These are phyloP conservation scores for Smallanthus sonchifolius DNA, from an alignment of 129 eudicot species.

Conservation along the genomic window DNA sequence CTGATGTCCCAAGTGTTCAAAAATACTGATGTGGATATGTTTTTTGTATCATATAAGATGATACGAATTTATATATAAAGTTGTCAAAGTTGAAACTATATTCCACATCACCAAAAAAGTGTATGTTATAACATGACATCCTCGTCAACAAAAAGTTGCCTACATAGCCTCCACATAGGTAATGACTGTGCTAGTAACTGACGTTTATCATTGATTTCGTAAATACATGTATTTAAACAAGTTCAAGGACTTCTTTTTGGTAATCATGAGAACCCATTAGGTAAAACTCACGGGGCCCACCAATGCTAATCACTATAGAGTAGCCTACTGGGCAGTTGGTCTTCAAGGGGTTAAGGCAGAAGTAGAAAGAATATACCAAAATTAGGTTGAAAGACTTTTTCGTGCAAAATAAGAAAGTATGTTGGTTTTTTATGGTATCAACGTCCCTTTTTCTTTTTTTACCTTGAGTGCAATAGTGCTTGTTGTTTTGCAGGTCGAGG, in stretches of 20 bases:
- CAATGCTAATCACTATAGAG: not conserved
- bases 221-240: not conserved
- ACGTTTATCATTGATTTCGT: not conserved
- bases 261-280: not conserved
- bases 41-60: not conserved
- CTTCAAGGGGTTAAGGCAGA: not conserved
- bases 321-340: too few species aligned
- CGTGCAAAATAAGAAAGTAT: not conserved
- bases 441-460: not conserved
- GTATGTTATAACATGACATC: not conserved
- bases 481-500: constrained; percentile 56
- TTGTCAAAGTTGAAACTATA: not conserved
- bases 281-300: not conserved
- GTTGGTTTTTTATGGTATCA: not conserved
- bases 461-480: not conserved
- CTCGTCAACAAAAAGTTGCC: not conserved
- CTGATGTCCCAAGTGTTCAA: not conserved
- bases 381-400: not conserved
- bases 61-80: not conserved
- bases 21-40: too few species aligned
- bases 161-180: not conserved
- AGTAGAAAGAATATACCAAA: not conserved
- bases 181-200: not conserved
- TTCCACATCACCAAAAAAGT: not conserved
- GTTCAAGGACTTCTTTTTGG: not conserved